Percentiles rank a stretch among this genome's conserved stretches.
Evolutionary conservation across 2,329 filamentous ascomycete genomes (phyloP).

Genomic region (Onygenales sp.): DNA sequence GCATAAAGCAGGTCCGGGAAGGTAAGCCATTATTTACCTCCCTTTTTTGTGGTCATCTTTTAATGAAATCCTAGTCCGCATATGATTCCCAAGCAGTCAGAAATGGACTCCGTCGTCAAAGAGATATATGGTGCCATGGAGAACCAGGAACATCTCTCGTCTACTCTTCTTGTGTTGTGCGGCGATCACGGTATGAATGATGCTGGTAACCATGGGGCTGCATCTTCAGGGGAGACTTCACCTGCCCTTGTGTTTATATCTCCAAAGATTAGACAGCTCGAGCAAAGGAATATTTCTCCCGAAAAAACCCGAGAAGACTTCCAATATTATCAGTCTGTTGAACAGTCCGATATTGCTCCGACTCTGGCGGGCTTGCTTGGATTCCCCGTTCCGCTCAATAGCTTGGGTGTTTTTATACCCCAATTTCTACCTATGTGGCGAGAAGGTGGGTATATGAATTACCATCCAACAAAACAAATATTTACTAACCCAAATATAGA

Average conservation of each 20-base stretch:
- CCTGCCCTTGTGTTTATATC: slow-evolving; percentile 86
- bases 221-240: slow-evolving; percentile 86
- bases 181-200: slow-evolving; percentile 99
- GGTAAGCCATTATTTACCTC: slow-evolving; percentile 36
- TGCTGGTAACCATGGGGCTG: slow-evolving; percentile 91
- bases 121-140: slow-evolving; percentile 69
- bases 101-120: slow-evolving; percentile 81
- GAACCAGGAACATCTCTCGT: slow-evolving; percentile 57
- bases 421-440: slow-evolving; percentile 73
- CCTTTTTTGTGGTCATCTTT: slow-evolving; percentile 1
- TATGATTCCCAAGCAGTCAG: slow-evolving; percentile 85
- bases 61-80: slow-evolving; percentile 51
- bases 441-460: slow-evolving; percentile 38
- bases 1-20: slow-evolving; percentile 84
- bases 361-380: slow-evolving; percentile 80
- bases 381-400: slow-evolving; percentile 82
- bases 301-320: slow-evolving; percentile 58
- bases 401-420: slow-evolving; percentile 73
- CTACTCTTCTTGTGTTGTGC: slow-evolving; percentile 74
- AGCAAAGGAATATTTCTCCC: slow-evolving; percentile 41
- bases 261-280: slow-evolving; percentile 61
- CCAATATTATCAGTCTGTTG: slow-evolving; percentile 72
- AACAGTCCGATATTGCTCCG: slow-evolving; percentile 89
- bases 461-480: slow-evolving; percentile 9
- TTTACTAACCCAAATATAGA: slow-evolving; percentile 19